These are phyloP conservation scores for Lavandula angustifolia DNA, from an alignment of 257 asterid species.

Conservation along the genomic window DNA sequence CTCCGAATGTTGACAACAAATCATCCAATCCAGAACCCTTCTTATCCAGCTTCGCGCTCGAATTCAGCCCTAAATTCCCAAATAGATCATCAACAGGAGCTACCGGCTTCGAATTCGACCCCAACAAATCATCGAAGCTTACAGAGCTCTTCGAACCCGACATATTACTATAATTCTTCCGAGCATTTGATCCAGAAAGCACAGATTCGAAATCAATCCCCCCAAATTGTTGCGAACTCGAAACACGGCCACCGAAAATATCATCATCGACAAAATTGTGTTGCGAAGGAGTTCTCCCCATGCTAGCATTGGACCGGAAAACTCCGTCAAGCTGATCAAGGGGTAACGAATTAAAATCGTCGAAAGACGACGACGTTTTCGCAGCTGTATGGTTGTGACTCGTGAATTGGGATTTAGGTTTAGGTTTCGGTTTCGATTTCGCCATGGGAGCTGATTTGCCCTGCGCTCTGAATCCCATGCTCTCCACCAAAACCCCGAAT, in stretches of 20 bases:
- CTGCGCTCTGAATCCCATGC: conserved; percentile 73
- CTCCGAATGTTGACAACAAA: conserved; percentile 59
- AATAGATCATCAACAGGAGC: conserved; percentile 55
- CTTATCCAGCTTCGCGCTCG: conserved; percentile 34
- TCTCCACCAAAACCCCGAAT: conserved; percentile 83
- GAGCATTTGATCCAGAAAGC: conserved; percentile 40
- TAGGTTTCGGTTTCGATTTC: conserved; percentile 54
- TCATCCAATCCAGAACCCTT: conserved; percentile 49
- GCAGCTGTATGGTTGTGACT: conserved; percentile 18
- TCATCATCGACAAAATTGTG: conserved; percentile 44
- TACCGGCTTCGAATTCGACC: conserved; percentile 36
- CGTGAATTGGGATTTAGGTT: conserved; percentile 38
- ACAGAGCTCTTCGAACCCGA: conserved; percentile 27
- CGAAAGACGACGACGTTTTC: conserved; percentile 31
- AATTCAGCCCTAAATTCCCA: conserved; percentile 47
- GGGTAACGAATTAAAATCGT: conserved; percentile 47
- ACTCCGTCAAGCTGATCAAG: conserved; percentile 75
- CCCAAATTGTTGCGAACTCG: conserved; percentile 43
- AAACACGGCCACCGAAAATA: conserved; percentile 50
- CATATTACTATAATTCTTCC: conserved; percentile 11
- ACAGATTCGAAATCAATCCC: conserved; percentile 59
- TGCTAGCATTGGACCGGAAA: conserved; percentile 43
- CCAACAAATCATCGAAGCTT: conserved; percentile 48
- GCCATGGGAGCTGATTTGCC: conserved; percentile 79
- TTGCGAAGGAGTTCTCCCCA: conserved; percentile 26